These are phyloP conservation scores for Puccinia coronata DNA, from an alignment of 1,284 basidiomycete species.

Conservation along the genomic window DNA sequence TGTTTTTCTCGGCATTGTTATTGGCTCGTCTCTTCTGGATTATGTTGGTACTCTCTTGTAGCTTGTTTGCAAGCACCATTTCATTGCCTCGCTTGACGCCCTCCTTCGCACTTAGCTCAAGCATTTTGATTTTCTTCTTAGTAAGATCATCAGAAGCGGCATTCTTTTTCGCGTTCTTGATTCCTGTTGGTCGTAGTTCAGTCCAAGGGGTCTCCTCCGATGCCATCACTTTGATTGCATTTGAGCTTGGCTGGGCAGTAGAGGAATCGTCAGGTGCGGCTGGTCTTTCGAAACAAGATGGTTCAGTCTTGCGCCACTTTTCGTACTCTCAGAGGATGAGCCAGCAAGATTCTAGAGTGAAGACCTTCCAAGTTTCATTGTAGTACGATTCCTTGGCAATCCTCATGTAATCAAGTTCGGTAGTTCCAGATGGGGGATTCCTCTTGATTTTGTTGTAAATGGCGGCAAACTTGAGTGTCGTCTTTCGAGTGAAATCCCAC, in stretches of 20 bases:
- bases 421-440: background rate
- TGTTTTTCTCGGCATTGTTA: background rate
- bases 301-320: background rate
- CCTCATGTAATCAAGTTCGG: background rate
- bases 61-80: background rate
- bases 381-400: background rate
- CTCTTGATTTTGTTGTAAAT: constrained; percentile 8
- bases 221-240: too few species aligned
- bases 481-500: background rate
- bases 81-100: background rate
- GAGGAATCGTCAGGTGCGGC: background rate
- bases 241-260: background rate
- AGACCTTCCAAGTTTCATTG: background rate
- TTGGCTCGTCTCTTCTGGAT: background rate
- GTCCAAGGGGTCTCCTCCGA: too few species aligned
- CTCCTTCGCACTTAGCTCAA: background rate
- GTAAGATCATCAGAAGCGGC: background rate
- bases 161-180: background rate
- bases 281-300: background rate
- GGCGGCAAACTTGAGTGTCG: background rate
- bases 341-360: background rate
- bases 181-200: background rate
- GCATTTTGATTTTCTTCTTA: background rate
- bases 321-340: background rate
- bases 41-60: background rate